A percentile compares a stretch with the other conserved stretches of the same genome.
These are phyloP conservation scores for Aquilaria malaccensis DNA, from an alignment of 345 rosid genomes.

Conservation along the genomic window DNA sequence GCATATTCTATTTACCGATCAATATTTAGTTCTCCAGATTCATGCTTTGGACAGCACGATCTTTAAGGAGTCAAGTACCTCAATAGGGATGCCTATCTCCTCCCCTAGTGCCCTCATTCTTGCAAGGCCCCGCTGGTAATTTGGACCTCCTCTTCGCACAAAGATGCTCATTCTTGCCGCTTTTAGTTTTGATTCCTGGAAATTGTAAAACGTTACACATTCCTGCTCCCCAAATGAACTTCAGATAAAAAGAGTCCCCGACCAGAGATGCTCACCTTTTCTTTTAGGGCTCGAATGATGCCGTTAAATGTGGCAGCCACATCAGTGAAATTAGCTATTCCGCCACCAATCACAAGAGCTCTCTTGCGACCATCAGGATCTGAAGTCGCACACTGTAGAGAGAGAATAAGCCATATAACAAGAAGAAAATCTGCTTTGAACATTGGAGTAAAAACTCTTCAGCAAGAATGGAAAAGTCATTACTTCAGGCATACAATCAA, in stretches of 20 bases:
- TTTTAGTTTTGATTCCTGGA: constrained; percentile 69
- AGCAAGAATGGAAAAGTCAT: background rate
- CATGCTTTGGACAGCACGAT: background rate
- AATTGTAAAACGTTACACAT: background rate
- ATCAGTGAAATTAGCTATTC: constrained; percentile 94
- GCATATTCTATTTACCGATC: background rate
- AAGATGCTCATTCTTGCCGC: constrained; percentile 56
- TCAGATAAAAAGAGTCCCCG: background rate
- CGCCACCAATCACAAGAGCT: constrained; percentile 95
- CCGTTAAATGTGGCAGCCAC: constrained; percentile 97
- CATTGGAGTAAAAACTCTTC: background rate
- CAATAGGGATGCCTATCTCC: constrained; percentile 83
- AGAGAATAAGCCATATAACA: constrained; percentile 3
- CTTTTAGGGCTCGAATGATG: constrained; percentile 84
- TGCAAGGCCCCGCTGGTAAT: constrained; percentile 86
- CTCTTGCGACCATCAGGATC: constrained; percentile 81
- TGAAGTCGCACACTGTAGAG: constrained; percentile 73
- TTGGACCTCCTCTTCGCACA: constrained; percentile 78
- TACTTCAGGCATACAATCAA: background rate
- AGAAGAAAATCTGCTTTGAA: background rate
- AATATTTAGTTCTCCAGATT: background rate
- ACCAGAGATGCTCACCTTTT: constrained; percentile 47
- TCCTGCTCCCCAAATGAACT: background rate
- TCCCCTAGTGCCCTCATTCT: constrained; percentile 65
- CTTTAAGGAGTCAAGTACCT: constrained; percentile 33